These are phyloP conservation scores for Ambispora gerdemannii DNA, from an alignment of 192 early-diverging fungal genomes.

Conservation along the genomic window DNA sequence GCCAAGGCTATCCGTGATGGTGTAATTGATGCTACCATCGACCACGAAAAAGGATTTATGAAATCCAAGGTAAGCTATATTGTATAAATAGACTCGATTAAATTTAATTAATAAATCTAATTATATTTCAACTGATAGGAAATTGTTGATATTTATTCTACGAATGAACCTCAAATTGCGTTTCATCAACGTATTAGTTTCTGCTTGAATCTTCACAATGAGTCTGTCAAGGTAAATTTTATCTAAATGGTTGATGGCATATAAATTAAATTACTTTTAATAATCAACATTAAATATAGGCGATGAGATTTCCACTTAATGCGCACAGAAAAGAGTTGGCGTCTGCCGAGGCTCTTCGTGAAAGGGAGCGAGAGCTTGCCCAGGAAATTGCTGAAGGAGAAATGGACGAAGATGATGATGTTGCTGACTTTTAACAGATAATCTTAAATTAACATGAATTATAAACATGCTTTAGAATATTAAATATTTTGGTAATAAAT, in stretches of 20 bases:
- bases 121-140: constrained; percentile 51
- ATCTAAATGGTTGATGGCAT: not conserved
- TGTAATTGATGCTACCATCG: constrained; percentile 95
- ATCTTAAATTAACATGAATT: no score
- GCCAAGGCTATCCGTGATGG: constrained; percentile 98
- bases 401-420: constrained; percentile 71
- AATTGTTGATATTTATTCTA: constrained; percentile 92
- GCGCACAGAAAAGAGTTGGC: constrained; percentile 83
- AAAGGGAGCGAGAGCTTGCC: constrained; percentile 88
- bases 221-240: constrained; percentile 77
- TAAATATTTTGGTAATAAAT: no score
- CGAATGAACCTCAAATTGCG: constrained; percentile 92
- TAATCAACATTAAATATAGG: constrained; percentile 38
- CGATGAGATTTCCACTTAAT: constrained; percentile 93
- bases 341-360: constrained; percentile 74
- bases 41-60: constrained; percentile 93
- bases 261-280: not conserved
- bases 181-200: constrained; percentile 94
- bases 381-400: constrained; percentile 89
- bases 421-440: not conserved
- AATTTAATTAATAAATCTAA: not conserved
- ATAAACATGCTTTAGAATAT: no score
- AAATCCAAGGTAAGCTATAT: constrained; percentile 64
- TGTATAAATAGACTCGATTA: not conserved
- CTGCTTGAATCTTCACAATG: constrained; percentile 95